Base-by-base conservation (phyloP, 2,329 filamentous ascomycete species). In the Colletotrichum cordylinicola region DNA sequence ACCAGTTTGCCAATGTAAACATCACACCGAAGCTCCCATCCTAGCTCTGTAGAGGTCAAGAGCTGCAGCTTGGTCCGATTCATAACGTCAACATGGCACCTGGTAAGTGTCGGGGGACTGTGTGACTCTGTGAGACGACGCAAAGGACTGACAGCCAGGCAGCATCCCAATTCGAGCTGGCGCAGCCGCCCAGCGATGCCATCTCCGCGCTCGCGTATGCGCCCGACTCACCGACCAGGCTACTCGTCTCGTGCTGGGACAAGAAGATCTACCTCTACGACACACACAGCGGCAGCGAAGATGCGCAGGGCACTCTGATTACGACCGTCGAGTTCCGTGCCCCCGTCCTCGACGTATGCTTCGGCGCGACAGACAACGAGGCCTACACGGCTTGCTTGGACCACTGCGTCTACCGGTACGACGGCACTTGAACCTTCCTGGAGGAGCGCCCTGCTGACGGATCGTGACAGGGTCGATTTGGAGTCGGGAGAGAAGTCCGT, bases 221-320 rank as follows among this genome's bases (percentile, higher is more conserved):
- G 78, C 94, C 95, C 43, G 87, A 90, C 77, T 92, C 93, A n/a
- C 90, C 93, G 4, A 92, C 90, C 70, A 94, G 93, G 80, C 90
- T 99, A 48, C 91, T 98, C n/a, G 96, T 96, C 80, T 94, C 96
- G 13, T 98, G 96, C 72, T 99, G 97, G 97, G 96, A 98, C 86
- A 95, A 93, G 85, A 92, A 95, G 83, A 92, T 98, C 72, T 98
- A 98, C 85, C 89, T 96, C 68, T 98, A 98, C 88, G 95, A 98
- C 82, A 90, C 94, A 75, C 86, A 88, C 21, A 85, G 85, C 61
- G 87, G 87, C 77, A 90, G 90, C 72, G 90, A 91, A 27, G 89
- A 90, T 78, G 88, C 90, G 61, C 83, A 85, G 24, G 93, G 92
- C 8, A 91, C 90, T 70, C 88, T 98, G 35, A 82, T 96, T 37